Evolutionary conservation across 75 land plant genomes (phyloP).

Genomic region (Azolla pinnata): DNA sequence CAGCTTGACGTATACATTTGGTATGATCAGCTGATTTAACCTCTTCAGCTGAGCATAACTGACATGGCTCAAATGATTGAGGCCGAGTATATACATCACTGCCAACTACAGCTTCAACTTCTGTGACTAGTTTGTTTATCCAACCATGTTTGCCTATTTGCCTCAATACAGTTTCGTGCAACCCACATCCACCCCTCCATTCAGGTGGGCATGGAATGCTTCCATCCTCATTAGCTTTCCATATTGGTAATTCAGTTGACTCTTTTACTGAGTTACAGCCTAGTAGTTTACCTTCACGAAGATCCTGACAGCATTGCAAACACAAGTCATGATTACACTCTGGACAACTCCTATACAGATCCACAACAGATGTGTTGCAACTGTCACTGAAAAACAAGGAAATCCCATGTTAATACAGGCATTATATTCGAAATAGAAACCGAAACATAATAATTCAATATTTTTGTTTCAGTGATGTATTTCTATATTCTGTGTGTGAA

Average conservation of each 20-base stretch:
- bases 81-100: too few relatives aligned
- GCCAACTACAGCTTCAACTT: constrained; percentile 8
- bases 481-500: too few relatives aligned
- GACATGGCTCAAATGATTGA: too few relatives aligned
- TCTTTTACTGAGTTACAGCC: constrained; percentile 16
- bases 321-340: constrained; percentile 63
- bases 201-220: constrained; percentile 59
- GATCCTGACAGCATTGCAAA: constrained; percentile 58
- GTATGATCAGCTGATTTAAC: too few relatives aligned
- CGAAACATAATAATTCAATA: background rate
- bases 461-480: too few relatives aligned
- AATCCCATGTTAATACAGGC: background rate
- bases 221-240: constrained; percentile 48
- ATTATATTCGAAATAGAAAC: too few relatives aligned
- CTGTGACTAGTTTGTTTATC: constrained; percentile 7
- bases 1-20: too few relatives aligned
- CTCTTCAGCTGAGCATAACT: too few relatives aligned
- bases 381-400: constrained; percentile 40
- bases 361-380: constrained; percentile 62
- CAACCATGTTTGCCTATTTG: constrained; percentile 15
- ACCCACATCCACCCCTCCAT: constrained; percentile 50
- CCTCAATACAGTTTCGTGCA: constrained; percentile 32
- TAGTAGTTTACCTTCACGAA: constrained; percentile 27
- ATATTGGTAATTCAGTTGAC: constrained; percentile 13
- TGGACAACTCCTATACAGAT: constrained; percentile 65